Evolutionary conservation across 1,284 basidiomycete species (phyloP).

Genomic region (Apiotrichum laibachii): DNA sequence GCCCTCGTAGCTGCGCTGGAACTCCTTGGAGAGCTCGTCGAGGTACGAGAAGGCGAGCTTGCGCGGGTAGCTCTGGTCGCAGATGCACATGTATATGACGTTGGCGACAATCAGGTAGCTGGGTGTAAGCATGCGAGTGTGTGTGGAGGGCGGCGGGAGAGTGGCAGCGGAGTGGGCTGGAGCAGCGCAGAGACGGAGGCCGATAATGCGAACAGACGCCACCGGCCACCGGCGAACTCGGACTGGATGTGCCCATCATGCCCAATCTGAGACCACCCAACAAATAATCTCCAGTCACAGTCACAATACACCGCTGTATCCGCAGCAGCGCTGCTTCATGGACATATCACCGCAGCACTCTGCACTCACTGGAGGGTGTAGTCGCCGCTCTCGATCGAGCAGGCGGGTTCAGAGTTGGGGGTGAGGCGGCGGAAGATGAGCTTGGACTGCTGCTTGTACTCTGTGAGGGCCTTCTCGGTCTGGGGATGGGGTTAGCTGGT

Average conservation of each 20-base stretch:
- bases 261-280: too few species aligned
- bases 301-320: neutral
- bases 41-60: slow-evolving; percentile 98
- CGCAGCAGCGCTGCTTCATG: neutral
- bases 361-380: slow-evolving; percentile 83
- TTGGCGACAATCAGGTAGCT: slow-evolving; percentile 93
- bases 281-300: neutral
- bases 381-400: slow-evolving; percentile 93
- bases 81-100: slow-evolving; percentile 92
- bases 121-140: slow-evolving; percentile 2
- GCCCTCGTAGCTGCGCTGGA: slow-evolving; percentile 80
- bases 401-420: slow-evolving; percentile 87
- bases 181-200: too few species aligned
- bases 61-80: slow-evolving; percentile 94
- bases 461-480: slow-evolving; percentile 89
- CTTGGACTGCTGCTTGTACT: slow-evolving; percentile 98
- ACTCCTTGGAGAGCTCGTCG: slow-evolving; percentile 96
- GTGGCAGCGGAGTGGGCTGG: neutral
- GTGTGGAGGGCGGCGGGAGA: neutral
- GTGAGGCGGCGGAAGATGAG: slow-evolving; percentile 91
- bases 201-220: too few species aligned
- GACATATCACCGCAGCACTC: neutral
- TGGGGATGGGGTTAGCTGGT: slow-evolving; percentile 43
- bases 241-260: too few species aligned
- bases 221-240: too few species aligned